Base-by-base conservation (phyloP, 768 basidiomycete genomes). In the Amanita jacksonii region DNA sequence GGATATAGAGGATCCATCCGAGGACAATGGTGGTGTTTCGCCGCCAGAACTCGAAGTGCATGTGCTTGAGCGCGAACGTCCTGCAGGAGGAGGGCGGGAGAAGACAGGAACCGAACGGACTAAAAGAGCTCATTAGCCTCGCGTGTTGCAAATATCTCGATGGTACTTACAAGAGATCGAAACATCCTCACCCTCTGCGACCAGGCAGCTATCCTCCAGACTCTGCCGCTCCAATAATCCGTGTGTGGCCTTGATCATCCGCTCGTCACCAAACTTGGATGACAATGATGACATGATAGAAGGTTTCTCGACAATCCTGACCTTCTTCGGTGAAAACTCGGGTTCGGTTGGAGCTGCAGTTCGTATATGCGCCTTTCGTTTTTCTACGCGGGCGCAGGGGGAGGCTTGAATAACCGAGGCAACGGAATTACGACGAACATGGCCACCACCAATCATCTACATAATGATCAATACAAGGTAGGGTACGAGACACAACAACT, bases 361-460 rank as follows among this genome's bases (percentile, higher is more conserved):
- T 33, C 61, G 65, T n/a, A 72, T 62, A 7, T 62, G 60, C 36
- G 76, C 67, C 55, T 77, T 82, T 47, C 76, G 67, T 55, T 84
- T 81, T 51, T 81, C 80, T 6, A 73, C 68, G 31, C 76, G 72
- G 15, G 74, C 67, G 45, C 79, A 85, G 0, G 85, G 85, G 1
- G 85, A 88, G 2, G 68, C 68, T n/a, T 79, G 77, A 13, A 83
- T 76, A 38, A 73, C 63, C 0, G 81, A 81, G 9, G 73, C 77
- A 8, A 85, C 65, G 0, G 86, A 86, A 9, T 69, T 63, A 24
- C 85, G 77, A 23, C 80, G 77, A 41, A 84, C 77, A 42, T 77
- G 81, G 2, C 81, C 85, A 42, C 84, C 86, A 38, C 81, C 85
- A 25, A 88, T 63, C 85, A 89, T 87, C 81, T 85, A 48, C 36